These are phyloP conservation scores for Podospora bellae-mahoneyi DNA, from an alignment of 495 filamentous ascomycete genomes.

Conservation along the genomic window DNA sequence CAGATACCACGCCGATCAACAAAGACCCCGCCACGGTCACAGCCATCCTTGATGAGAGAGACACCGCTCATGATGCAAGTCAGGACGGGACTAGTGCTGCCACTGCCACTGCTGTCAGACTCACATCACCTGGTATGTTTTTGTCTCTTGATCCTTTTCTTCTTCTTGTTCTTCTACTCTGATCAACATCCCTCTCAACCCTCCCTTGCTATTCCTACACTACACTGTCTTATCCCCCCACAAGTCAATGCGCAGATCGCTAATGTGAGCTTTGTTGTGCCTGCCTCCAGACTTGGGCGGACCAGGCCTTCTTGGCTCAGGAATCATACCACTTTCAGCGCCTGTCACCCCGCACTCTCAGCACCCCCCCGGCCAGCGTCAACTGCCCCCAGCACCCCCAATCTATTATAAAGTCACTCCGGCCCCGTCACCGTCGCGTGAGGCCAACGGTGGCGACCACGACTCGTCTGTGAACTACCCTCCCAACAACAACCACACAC, in stretches of 20 bases:
- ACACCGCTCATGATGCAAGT: not conserved
- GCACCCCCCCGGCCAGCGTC: conserved; percentile 1
- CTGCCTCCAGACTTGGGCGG: conserved; percentile 17
- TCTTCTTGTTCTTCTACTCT: not conserved
- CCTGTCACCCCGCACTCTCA: conserved; percentile 30
- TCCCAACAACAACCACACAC: not conserved
- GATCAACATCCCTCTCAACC: too few species aligned
- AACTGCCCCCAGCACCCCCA: conserved; percentile 17
- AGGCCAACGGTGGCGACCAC: conserved; percentile 25
- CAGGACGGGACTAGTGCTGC: conserved; percentile 1
- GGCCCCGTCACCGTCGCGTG: conserved; percentile 20
- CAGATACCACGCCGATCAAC: not conserved
- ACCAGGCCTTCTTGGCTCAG: conserved; percentile 21
- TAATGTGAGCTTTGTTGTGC: conserved; percentile 21
- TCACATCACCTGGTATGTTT: not conserved
- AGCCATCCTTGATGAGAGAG: not conserved
- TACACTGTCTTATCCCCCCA: too few species aligned
- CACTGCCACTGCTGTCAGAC: not conserved
- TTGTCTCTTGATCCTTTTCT: not conserved
- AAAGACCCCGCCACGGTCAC: not conserved
- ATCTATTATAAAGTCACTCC: conserved; percentile 29
- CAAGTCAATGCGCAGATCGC: conserved; percentile 30
- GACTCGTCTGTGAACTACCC: conserved; percentile 2
- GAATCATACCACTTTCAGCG: conserved; percentile 32
- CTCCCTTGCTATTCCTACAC: too few species aligned